Evolutionary conservation across 2,329 filamentous ascomycete species (phyloP).

Genomic region (Pyrenophora seminiperda): DNA sequence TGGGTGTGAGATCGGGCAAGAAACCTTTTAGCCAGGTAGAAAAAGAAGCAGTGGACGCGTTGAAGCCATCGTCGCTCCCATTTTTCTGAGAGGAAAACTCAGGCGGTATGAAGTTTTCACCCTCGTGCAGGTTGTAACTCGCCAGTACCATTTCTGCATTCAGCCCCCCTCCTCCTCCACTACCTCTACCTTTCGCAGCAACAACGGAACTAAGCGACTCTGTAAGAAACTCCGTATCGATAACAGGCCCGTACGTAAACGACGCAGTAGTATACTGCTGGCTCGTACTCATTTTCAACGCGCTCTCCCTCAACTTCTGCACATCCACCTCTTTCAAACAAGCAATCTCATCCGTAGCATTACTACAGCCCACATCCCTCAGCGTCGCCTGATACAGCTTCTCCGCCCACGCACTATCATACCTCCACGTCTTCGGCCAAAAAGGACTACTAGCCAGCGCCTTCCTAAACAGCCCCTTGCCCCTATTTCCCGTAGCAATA

Average conservation of each 20-base stretch:
- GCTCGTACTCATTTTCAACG: slow-evolving; percentile 54
- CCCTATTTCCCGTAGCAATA: slow-evolving; percentile 54
- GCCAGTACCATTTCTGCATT: slow-evolving; percentile 57
- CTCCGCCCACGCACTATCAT: slow-evolving; percentile 59
- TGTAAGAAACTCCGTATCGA: slow-evolving; percentile 61
- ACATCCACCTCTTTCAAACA: slow-evolving; percentile 63
- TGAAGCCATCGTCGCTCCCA: slow-evolving; percentile 53
- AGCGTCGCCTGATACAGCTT: slow-evolving; percentile 56
- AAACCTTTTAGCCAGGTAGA: slow-evolving; percentile 60
- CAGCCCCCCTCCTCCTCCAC: too few species aligned
- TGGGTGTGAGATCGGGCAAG: slow-evolving; percentile 54
- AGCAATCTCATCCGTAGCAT: slow-evolving; percentile 50
- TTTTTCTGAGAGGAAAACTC: slow-evolving; percentile 54
- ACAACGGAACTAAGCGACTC: slow-evolving; percentile 55
- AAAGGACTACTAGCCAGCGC: slow-evolving; percentile 61
- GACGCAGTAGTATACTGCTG: slow-evolving; percentile 61
- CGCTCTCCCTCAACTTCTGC: slow-evolving; percentile 60
- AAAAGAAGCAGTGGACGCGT: slow-evolving; percentile 58
- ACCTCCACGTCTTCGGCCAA: slow-evolving; percentile 64
- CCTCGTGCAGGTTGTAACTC: slow-evolving; percentile 68
- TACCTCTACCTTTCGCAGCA: slow-evolving; percentile 40
- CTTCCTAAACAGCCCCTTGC: slow-evolving; percentile 55
- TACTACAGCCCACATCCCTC: slow-evolving; percentile 54
- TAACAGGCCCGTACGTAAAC: slow-evolving; percentile 66
- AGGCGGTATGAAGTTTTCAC: slow-evolving; percentile 64